Evolutionary conservation across 176 grass and related monocot genomes (phyloP), one percentile per base, ranked within the genome.

Genomic region (Echinochloa phyllopogon): DNA sequence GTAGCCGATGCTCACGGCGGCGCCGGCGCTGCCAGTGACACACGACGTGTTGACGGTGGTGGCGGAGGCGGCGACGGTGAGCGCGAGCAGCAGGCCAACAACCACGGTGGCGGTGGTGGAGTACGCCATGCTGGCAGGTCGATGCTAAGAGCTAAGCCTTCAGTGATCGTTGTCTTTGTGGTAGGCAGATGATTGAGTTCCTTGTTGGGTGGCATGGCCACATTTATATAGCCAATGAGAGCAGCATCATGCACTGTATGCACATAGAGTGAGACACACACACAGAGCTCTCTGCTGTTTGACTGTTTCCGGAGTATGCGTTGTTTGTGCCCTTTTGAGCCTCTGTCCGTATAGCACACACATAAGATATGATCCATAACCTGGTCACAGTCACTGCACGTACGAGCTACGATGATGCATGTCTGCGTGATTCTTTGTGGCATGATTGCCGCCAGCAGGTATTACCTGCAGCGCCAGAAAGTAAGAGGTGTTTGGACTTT

Each of bases 31-130:
- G 33, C 86, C 80, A 1, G 53, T 72, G 55, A 88, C 20, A 52
- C 94, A 97, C 10, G 88, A 87, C 52, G 82, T 92, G 82, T 91
- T 87, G 47, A 81, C 76, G 21, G 69, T 24, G 27, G 43, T 4
- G 39, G 72, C 50, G 4, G 60, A 4, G 0, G 59, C 43, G 6
- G 24, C 45, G 9, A 83, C 17, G 55, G 2, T 69, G 15, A 91
- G 72, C 2, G 16, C 44, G 11, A 91, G 60, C 17, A 86, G 10
- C 56, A 58, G 56, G 21, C 8, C 56, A 6, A 10, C 56, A 55
- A 75, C 6, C 61, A 85, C 5, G 21, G 56, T 58, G 21, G 56
- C 23, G 36, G 55, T 57, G n/a, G 88, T 57, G 53, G 82, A 7
- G 83, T 25, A 10, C 44, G 42, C 65, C 86, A 88, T 88, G n/a